Percentiles rank a stretch among this genome's conserved stretches.
Evolutionary conservation across 140 eudicot genomes (phyloP).

Genomic region (Cichorium intybus): DNA sequence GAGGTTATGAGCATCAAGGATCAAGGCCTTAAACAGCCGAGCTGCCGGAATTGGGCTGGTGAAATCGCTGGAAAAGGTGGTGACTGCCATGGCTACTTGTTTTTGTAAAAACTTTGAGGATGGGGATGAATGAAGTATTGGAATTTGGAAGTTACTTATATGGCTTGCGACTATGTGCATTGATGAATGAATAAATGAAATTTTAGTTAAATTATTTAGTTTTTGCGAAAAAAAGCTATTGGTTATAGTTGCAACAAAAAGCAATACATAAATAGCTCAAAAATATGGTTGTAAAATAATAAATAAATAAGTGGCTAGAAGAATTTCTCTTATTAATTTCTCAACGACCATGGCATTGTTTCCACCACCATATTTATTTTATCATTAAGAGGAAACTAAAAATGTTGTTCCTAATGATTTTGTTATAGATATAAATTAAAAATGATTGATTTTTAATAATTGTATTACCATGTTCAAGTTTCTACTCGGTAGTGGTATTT

Average conservation of each 20-base stretch:
- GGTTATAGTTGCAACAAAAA: background rate
- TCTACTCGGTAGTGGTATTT: too few species aligned
- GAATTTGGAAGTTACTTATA: slow-evolving; percentile 1
- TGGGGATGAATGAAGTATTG: slow-evolving; percentile 3
- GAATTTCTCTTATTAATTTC: slow-evolving; percentile 17
- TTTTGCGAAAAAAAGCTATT: background rate
- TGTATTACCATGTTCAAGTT: too few species aligned
- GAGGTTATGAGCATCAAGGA: slow-evolving; percentile 43
- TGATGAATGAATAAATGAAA: background rate
- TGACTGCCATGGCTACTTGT: slow-evolving; percentile 33
- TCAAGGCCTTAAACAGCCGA: slow-evolving; percentile 41
- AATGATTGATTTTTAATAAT: too few species aligned
- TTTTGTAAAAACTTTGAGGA: background rate
- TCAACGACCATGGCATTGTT: slow-evolving; percentile 8
- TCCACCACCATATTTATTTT: slow-evolving; percentile 13
- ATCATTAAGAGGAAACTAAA: background rate
- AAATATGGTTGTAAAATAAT: slow-evolving; percentile 19
- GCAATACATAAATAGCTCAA: slow-evolving; percentile 25
- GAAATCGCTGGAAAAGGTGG: slow-evolving; percentile 36
- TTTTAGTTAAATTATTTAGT: background rate
- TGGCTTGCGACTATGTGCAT: background rate
- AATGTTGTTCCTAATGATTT: background rate
- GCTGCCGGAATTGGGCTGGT: slow-evolving; percentile 32
- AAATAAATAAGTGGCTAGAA: slow-evolving; percentile 7
- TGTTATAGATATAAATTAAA: too few species aligned